Evolutionary conservation across 805 yeast genomes (phyloP), one percentile per base, ranked within the genome.

Genomic region (Candida dendrica): DNA sequence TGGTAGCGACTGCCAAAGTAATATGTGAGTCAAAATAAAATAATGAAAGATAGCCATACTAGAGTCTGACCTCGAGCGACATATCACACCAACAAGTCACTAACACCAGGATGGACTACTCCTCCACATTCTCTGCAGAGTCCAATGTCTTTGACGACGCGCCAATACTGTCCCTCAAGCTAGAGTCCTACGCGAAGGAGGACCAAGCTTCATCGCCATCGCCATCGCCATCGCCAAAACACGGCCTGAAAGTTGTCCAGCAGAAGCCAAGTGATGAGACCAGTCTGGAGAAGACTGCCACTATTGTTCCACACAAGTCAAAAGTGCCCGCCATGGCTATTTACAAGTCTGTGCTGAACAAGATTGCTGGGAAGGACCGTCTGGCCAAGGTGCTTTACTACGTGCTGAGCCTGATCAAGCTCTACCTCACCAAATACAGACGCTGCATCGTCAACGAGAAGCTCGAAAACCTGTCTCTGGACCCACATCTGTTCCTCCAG

Each of bases 341-440:
- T 6, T 61, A 79, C 40, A 70, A 79, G 61, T 65, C 68, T 29
- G 60, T 81, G 56, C 56, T 81, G 40, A 74, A 74, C 40, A 71
- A 72, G 37, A 56, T 83, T 22, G 71, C 76, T 2, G 91, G 91
- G 39, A 84, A 83, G 56, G 93, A 84, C 53, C 81, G 81, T 53
- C 45, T 81, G 46, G 84, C 85, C 19, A 84, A 84, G 49, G 65
- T 79, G 9, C 64, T 77, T 20, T 82, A 79, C 52, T 81, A 81
- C 54, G 56, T 73, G 0, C 56, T 84, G 34, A 73, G 84, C 43
- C 55, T 83, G 16, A 52, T 81, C 33, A 62, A 72, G 18, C 56
- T 66, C 39, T 74, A 77, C 50, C 64, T 80, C 16, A 51, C 64
- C n/a, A 62, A 64, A 22, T 55, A 73, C 10, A 58, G 67, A 45